Conservation (phyloP, 768 basidiomycete species). For the Xerocomus spinulosus region DNA sequence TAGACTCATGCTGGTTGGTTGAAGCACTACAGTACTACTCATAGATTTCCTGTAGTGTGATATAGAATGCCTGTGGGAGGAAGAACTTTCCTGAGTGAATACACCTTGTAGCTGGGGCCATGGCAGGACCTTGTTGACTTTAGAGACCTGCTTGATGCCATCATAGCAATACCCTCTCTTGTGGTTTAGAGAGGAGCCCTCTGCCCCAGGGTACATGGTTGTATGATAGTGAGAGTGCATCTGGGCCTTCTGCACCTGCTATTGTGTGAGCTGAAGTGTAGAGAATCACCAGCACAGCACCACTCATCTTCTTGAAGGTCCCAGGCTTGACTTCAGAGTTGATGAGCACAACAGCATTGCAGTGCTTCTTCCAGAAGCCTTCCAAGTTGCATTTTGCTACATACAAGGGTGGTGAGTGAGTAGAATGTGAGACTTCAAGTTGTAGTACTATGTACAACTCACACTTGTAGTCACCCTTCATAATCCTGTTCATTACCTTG, state of each 20-base stretch:
- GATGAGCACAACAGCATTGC: background rate
- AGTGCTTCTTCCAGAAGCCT: conserved; percentile 1
- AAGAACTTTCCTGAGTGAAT: background rate
- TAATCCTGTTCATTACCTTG: conserved; percentile 3
- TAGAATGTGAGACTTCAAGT: background rate
- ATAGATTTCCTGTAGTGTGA: background rate
- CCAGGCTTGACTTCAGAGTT: background rate
- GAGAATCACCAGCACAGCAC: background rate
- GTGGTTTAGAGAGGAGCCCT: background rate
- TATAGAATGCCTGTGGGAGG: background rate
- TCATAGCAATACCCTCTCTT: background rate
- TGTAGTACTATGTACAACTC: background rate
- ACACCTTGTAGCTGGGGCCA: conserved; percentile 1
- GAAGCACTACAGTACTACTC: background rate
- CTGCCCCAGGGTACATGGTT: conserved; percentile 1
- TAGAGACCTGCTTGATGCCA: background rate
- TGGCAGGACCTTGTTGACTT: background rate
- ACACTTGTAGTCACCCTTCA: conserved; percentile 12
- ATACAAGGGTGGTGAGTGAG: background rate
- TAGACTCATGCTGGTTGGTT: background rate
- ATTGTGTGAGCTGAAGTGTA: too few species aligned
- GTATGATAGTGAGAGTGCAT: background rate
- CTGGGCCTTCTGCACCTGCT: background rate
- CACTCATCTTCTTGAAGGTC: background rate
- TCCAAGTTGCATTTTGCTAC: background rate